phyloP scores from a whole-genome alignment of 2,329 filamentous ascomycete species.

The Nannizzia gypsea region DNA sequence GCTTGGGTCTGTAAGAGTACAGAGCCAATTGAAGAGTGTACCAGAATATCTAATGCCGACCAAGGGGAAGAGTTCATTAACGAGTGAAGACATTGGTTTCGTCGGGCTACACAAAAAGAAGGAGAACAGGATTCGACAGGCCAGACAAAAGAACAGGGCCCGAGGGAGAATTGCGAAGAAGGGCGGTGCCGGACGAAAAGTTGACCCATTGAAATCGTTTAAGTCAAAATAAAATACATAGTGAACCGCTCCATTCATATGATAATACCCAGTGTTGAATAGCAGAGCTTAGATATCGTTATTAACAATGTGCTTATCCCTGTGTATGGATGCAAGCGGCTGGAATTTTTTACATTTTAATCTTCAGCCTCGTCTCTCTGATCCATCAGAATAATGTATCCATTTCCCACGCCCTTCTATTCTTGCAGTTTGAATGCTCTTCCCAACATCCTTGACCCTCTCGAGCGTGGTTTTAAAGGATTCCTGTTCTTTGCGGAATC shows the following conservation, averaged over 20 bases:
- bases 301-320: not conserved
- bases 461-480: slow-evolving; percentile 21
- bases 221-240: slow-evolving; percentile 42
- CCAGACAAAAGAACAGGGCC: slow-evolving; percentile 33
- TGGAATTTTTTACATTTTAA: not conserved
- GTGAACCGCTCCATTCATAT: not conserved
- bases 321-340: not conserved
- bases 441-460: slow-evolving; percentile 23
- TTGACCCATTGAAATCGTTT: slow-evolving; percentile 82
- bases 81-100: slow-evolving; percentile 58
- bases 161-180: slow-evolving; percentile 38
- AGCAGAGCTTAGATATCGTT: not conserved
- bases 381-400: slow-evolving; percentile 24
- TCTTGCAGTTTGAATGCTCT: slow-evolving; percentile 22
- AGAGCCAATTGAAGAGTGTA: slow-evolving; percentile 85
- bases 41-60: slow-evolving; percentile 83
- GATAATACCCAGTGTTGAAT: not conserved
- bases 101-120: slow-evolving; percentile 50
- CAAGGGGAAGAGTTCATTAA: slow-evolving; percentile 58
- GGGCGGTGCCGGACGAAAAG: slow-evolving; percentile 47
- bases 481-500: slow-evolving; percentile 20
- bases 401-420: slow-evolving; percentile 28
- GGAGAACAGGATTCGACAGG: slow-evolving; percentile 42
- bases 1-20: slow-evolving; percentile 66
- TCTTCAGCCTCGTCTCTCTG: not conserved